phyloP scores from a whole-genome alignment of 192 early-diverging fungal species.

The Cetraspora pellucida region DNA sequence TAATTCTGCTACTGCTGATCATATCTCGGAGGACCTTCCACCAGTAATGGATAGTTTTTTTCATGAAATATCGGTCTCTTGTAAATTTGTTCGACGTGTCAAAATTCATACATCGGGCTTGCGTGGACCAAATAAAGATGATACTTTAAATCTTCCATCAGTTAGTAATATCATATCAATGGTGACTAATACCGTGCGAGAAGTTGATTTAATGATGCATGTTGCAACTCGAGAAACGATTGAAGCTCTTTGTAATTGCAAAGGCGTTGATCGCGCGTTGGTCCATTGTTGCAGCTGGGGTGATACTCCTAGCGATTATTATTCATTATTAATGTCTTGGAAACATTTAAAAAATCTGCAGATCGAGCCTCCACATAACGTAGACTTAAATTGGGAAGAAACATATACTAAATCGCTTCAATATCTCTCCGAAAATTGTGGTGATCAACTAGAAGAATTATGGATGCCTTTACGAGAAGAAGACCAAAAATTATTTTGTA shows the following conservation, averaged over 20 bases:
- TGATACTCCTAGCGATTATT: background rate
- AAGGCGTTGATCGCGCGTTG: constrained; percentile 10
- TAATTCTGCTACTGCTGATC: background rate
- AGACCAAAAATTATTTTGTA: constrained; percentile 19
- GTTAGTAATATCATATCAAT: constrained; percentile 17
- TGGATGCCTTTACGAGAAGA: constrained; percentile 21
- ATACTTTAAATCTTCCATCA: constrained; percentile 10
- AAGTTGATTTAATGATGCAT: constrained; percentile 26
- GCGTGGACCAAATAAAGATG: constrained; percentile 14
- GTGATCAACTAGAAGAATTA: constrained; percentile 17
- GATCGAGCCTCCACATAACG: constrained; percentile 6
- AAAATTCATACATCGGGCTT: constrained; percentile 17
- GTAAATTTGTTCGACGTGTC: background rate
- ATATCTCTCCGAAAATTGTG: constrained; percentile 15
- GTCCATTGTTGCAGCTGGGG: constrained; percentile 13
- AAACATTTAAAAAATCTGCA: constrained; percentile 12
- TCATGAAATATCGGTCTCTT: background rate
- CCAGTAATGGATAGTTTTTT: constrained; percentile 15
- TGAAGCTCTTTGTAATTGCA: constrained; percentile 10
- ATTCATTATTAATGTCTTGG: constrained; percentile 24
- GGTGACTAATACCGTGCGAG: constrained; percentile 3
- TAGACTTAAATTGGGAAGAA: background rate
- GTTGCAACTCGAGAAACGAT: constrained; percentile 19
- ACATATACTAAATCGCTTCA: constrained; percentile 9
- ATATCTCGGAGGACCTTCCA: constrained; percentile 12